Percentiles rank a stretch among this genome's conserved stretches.
These are phyloP conservation scores for Daldinia decipiens DNA, from an alignment of 495 filamentous ascomycete genomes.

Conservation along the genomic window DNA sequence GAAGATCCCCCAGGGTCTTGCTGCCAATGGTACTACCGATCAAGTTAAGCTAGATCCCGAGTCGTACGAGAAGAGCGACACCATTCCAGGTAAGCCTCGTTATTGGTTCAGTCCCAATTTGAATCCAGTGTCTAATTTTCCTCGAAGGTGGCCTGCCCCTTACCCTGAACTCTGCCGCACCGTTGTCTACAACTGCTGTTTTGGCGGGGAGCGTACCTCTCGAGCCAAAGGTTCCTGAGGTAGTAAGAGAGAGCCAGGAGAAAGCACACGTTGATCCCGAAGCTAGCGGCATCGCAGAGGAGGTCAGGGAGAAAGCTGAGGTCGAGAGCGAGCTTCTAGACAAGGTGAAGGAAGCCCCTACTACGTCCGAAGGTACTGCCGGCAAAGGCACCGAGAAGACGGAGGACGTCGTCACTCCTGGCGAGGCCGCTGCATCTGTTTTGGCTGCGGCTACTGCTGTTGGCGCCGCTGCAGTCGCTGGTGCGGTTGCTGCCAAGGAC, in stretches of 20 bases:
- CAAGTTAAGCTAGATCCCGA: constrained; percentile 80
- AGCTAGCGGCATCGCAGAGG: constrained; percentile 65
- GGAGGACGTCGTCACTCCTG: constrained; percentile 54
- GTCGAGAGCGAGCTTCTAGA: constrained; percentile 69
- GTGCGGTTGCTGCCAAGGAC: constrained; percentile 50
- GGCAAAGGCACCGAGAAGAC: constrained; percentile 59
- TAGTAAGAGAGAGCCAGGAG: constrained; percentile 74
- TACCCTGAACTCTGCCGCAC: constrained; percentile 73
- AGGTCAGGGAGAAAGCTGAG: constrained; percentile 68
- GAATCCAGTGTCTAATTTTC: constrained; percentile 2
- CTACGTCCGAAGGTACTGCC: constrained; percentile 66
- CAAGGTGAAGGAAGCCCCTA: constrained; percentile 65
- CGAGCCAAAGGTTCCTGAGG: constrained; percentile 71
- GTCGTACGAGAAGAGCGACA: constrained; percentile 82
- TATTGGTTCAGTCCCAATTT: not conserved
- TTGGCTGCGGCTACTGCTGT: constrained; percentile 50
- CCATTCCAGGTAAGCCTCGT: constrained; percentile 55
- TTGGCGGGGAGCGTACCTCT: constrained; percentile 77
- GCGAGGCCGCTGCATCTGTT: constrained; percentile 54
- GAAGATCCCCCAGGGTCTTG: constrained; percentile 72
- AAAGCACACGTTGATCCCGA: constrained; percentile 67
- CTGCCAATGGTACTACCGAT: constrained; percentile 63
- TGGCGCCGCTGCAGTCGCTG: constrained; percentile 54
- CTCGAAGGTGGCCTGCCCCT: constrained; percentile 45
- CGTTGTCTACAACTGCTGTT: constrained; percentile 75